These are phyloP conservation scores for Marasmius tenuissimus DNA, from an alignment of 1,284 basidiomycete genomes.

Conservation along the genomic window DNA sequence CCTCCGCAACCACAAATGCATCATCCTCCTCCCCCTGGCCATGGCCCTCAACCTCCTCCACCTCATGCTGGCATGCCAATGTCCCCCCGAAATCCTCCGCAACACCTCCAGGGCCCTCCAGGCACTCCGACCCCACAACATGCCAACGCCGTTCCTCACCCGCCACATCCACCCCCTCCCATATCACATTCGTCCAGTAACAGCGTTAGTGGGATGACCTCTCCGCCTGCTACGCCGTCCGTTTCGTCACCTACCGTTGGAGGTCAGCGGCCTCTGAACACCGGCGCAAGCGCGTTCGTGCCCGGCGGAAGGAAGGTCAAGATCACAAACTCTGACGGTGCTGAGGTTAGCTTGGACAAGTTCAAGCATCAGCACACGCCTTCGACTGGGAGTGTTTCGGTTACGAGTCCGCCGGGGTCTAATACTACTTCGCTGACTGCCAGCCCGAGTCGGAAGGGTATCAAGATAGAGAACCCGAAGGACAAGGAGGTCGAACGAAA, in stretches of 20 bases:
- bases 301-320: constrained; percentile 48
- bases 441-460: constrained; percentile 36
- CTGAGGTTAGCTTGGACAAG: constrained; percentile 55
- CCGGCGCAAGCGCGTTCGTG: constrained; percentile 63
- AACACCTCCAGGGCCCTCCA: constrained; percentile 50
- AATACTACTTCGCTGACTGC: constrained; percentile 35
- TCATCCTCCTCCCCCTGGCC: constrained; percentile 38
- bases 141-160: constrained; percentile 49
- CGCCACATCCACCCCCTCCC: constrained; percentile 49
- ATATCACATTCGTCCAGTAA: constrained; percentile 48
- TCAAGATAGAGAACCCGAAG: constrained; percentile 58
- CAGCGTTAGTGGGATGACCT: constrained; percentile 50
- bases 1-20: constrained; percentile 29
- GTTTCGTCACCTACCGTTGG: constrained; percentile 39
- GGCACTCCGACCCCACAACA: constrained; percentile 66
- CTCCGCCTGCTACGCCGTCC: constrained; percentile 70
- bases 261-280: constrained; percentile 46
- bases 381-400: constrained; percentile 40
- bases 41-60: constrained; percentile 8
- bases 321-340: constrained; percentile 58
- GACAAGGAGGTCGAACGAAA: constrained; percentile 40
- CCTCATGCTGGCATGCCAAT: constrained; percentile 49
- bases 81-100: constrained; percentile 64
- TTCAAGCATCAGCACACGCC: constrained; percentile 48
- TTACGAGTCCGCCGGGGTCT: constrained; percentile 36